Conservation (phyloP, 2,329 filamentous ascomycete species). For the Nemania sp. region DNA sequence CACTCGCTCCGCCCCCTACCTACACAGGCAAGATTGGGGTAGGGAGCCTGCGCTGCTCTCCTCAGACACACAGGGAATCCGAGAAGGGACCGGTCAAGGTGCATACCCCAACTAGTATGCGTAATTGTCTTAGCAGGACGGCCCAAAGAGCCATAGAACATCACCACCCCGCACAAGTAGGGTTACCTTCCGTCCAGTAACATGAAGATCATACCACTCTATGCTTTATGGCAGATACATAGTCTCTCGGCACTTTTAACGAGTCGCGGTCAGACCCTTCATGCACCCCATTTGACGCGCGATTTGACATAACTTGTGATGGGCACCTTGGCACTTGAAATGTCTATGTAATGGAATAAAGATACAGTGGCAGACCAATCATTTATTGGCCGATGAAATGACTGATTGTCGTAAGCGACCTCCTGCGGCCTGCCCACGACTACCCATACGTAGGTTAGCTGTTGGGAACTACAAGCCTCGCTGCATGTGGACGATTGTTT, state of each 20-base stretch:
- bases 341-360: not conserved
- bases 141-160: constrained; percentile 9
- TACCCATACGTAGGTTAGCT: no score
- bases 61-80: not conserved
- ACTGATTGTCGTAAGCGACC: not conserved
- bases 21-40: not conserved
- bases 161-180: not conserved
- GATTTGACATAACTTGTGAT: not conserved
- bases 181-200: constrained; percentile 5
- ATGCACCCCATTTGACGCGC: not conserved
- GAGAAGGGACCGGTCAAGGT: not conserved
- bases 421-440: not conserved
- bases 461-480: not conserved
- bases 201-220: constrained; percentile 9
- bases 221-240: not conserved
- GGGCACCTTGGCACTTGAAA: not conserved
- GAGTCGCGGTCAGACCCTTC: constrained; percentile 7
- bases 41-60: constrained; percentile 4
- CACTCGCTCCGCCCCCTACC: constrained; percentile 8
- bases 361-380: not conserved
- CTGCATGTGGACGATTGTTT: not conserved
- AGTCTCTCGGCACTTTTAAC: constrained; percentile 12
- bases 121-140: not conserved
- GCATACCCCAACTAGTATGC: not conserved
- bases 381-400: not conserved